Percentiles rank a stretch among this genome's conserved stretches.
Conservation (phyloP, 176 grass and related monocot species). For the Oryza brachyantha region DNA sequence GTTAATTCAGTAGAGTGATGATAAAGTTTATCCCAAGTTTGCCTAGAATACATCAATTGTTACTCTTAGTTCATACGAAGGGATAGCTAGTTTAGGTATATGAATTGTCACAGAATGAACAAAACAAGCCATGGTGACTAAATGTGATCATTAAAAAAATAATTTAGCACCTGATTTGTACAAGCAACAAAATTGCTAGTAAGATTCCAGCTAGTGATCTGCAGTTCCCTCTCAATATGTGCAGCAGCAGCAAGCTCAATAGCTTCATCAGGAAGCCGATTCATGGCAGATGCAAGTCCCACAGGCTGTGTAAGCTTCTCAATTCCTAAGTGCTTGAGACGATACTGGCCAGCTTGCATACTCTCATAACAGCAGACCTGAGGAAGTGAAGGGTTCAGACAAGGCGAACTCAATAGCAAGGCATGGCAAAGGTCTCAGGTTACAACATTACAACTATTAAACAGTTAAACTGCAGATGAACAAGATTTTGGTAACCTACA, state of each 20-base stretch:
- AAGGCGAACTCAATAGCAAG: conserved; percentile 17
- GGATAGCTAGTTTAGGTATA: conserved; percentile 9
- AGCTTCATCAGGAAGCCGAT: conserved; percentile 88
- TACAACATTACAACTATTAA: not conserved
- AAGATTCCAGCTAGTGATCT: conserved; percentile 93
- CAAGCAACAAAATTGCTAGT: conserved; percentile 94
- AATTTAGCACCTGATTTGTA: conserved; percentile 71
- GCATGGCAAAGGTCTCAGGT: not conserved
- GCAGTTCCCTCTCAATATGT: conserved; percentile 93
- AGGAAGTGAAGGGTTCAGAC: conserved; percentile 5
- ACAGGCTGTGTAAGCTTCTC: conserved; percentile 58
- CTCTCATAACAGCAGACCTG: conserved; percentile 97
- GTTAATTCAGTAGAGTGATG: conserved; percentile 1
- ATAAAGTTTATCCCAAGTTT: not conserved
- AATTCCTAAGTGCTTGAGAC: conserved; percentile 87
- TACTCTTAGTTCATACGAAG: not conserved
- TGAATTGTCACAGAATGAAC: not conserved
- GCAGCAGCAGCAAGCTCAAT: conserved; percentile 89
- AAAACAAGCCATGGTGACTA: not conserved
- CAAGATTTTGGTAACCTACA: not conserved
- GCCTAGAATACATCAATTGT: conserved; percentile 3
- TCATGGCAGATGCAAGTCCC: conserved; percentile 86
- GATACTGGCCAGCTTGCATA: conserved; percentile 85
- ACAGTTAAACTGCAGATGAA: conserved; percentile 12
- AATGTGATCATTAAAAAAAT: not conserved